A percentile compares a stretch with the other conserved stretches of the same genome.
Conservation (phyloP, 805 yeast species). For the Metschnikowia henanensis region DNA sequence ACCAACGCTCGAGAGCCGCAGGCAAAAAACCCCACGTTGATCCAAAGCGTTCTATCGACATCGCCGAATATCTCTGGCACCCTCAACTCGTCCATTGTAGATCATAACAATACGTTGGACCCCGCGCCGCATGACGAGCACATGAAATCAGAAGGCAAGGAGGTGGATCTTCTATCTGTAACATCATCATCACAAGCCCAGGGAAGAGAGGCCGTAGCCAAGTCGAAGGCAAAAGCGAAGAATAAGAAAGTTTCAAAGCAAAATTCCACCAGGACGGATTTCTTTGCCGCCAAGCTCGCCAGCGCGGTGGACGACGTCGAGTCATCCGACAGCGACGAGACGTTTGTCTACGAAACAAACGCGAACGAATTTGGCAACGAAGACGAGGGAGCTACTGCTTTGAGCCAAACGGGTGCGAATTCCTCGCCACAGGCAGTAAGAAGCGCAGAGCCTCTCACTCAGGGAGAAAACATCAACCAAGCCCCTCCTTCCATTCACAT, state of each 20-base stretch:
- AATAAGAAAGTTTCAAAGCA: conserved; percentile 40
- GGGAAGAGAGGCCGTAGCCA: conserved; percentile 10
- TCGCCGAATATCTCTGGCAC: conserved; percentile 25
- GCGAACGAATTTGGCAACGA: conserved; percentile 24
- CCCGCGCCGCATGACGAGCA: background rate
- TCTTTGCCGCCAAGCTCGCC: conserved; percentile 93
- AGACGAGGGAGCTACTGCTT: conserved; percentile 2
- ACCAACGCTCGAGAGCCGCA: conserved; percentile 37
- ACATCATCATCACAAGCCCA: conserved; percentile 5
- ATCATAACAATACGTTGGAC: conserved; percentile 1
- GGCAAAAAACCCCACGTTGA: conserved; percentile 34
- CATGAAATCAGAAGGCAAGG: conserved; percentile 3
- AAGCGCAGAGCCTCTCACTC: background rate
- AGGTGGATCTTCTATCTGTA: conserved; percentile 3
- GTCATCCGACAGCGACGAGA: conserved; percentile 87
- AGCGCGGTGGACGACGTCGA: conserved; percentile 91
- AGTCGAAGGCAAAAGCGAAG: conserved; percentile 19
- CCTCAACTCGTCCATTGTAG: background rate
- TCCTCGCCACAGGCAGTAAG: background rate
- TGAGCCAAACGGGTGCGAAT: background rate
- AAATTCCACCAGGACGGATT: conserved; percentile 79
- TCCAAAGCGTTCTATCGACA: conserved; percentile 36
- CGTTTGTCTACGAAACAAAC: conserved; percentile 84
- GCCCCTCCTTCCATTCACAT: conserved; percentile 14
- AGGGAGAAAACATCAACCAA: conserved; percentile 13